These are phyloP conservation scores for Adansonia rubrostipa DNA, from an alignment of 441 rosid species.

Conservation along the genomic window DNA sequence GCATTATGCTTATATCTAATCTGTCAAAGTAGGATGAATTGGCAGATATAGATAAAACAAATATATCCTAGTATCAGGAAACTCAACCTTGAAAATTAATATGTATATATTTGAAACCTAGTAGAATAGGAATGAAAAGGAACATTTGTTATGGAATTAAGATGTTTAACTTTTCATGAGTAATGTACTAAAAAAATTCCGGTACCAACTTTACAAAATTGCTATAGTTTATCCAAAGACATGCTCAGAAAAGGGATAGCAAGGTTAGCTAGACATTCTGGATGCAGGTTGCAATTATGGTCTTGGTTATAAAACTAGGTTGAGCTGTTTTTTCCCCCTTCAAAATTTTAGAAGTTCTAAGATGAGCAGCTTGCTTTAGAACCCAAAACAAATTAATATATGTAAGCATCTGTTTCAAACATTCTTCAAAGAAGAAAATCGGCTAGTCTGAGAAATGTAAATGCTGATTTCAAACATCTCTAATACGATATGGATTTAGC, in stretches of 20 bases:
- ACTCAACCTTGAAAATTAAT: constrained; percentile 10
- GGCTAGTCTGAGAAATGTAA: background rate
- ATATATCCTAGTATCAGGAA: background rate
- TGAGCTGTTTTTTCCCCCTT: background rate
- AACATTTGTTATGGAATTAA: background rate
- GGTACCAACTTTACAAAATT: background rate
- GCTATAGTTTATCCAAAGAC: background rate
- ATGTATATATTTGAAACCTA: background rate
- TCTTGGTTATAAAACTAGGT: background rate
- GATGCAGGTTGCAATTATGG: background rate
- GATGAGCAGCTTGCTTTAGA: background rate
- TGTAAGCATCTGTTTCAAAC: background rate
- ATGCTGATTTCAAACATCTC: background rate
- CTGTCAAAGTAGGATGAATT: constrained; percentile 13
- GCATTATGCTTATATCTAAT: background rate
- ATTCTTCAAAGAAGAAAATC: background rate
- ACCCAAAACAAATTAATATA: background rate
- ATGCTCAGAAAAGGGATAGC: background rate
- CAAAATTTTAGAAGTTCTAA: background rate
- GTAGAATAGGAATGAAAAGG: background rate
- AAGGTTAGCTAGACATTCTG: background rate
- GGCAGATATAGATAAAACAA: background rate
- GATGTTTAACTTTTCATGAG: too few relatives aligned
- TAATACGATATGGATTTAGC: background rate
- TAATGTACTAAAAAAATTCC: background rate